These are phyloP conservation scores for Annulohypoxylon stygium DNA, from an alignment of 495 filamentous ascomycete species.

Conservation along the genomic window DNA sequence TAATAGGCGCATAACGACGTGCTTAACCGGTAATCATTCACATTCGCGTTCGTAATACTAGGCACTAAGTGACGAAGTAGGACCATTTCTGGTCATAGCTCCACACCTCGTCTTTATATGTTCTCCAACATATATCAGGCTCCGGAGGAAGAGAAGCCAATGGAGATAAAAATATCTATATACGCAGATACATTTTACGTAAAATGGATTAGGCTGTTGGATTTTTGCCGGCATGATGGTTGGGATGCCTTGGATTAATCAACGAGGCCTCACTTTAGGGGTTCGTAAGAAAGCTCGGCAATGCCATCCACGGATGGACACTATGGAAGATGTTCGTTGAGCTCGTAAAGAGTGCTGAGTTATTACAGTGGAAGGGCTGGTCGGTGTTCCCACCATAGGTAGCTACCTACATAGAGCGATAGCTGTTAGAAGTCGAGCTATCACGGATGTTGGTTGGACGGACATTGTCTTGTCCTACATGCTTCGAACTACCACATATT, in stretches of 20 bases:
- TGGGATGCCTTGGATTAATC: not conserved
- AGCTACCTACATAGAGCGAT: no score
- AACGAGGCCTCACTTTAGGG: no score
- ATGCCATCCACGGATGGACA: no score
- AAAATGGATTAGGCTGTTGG: not conserved
- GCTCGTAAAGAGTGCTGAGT: no score
- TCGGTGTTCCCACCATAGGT: no score
- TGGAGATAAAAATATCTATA: not conserved
- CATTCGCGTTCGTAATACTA: not conserved
- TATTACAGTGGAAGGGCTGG: no score
- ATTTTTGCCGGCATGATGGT: not conserved
- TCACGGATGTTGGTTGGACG: no score
- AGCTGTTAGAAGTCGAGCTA: no score
- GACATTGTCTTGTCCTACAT: no score
- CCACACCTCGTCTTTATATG: not conserved
- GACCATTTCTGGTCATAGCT: not conserved
- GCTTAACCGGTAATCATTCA: not conserved
- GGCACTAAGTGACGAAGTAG: not conserved
- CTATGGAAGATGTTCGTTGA: no score
- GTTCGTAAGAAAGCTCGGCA: no score
- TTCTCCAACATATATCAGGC: not conserved
- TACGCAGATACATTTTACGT: not conserved
- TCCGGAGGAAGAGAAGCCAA: not conserved
- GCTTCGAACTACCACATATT: no score
- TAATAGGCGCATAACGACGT: not conserved